Base-by-base conservation (phyloP, 441 rosid species). In the Biscutella laevigata region DNA sequence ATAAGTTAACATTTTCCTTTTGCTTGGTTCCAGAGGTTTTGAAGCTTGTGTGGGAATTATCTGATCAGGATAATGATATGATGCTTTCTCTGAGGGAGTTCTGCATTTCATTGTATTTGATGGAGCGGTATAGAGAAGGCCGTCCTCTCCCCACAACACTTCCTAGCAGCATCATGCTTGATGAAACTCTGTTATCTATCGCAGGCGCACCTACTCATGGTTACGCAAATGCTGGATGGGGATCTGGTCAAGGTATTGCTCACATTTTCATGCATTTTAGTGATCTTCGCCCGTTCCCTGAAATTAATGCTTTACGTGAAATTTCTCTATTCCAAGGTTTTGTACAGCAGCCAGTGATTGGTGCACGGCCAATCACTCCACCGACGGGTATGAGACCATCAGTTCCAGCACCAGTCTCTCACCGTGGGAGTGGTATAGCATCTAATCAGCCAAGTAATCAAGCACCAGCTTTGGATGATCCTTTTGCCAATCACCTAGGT, bases 1-100 rank as follows among this genome's bases (percentile, higher is more conserved):
- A 20, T 32, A 16, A 15, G 48, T 7, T 54, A 54, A 67, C 53
- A 46, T 68, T 48, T 41, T 61, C 49, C 7, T 64, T 56, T 17
- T 70, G 22, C 41, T 66, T 34, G 66, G 70, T 68, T 54, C 6
- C 80, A 87, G 97, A 90, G 78, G 77, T 90, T 64, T 68, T 90
- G 70, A 86, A 84, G 86, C 94, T 78, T 72, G 92, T 87, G 9
- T 90, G 97, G 95, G 95, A 90, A 71, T 69, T 90, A 61, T 86
- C 97, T 30, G 97, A 90, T 80, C 95, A 90, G 77, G 97, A 90
- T 50, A 76, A 64, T 69, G 97, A 90, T 67, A 84, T 89, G 71
- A 90, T 90, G 95, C 95, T 90, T 71, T 86, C 97, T 61, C 74
- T 86, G 80, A 84, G 91, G 70, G 97, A 90, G 64, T 90, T 90